A percentile compares a stretch with the other conserved stretches of the same genome.
These are phyloP conservation scores for Penicillium sp. DNA, from an alignment of 2,329 filamentous ascomycete genomes.

Conservation along the genomic window DNA sequence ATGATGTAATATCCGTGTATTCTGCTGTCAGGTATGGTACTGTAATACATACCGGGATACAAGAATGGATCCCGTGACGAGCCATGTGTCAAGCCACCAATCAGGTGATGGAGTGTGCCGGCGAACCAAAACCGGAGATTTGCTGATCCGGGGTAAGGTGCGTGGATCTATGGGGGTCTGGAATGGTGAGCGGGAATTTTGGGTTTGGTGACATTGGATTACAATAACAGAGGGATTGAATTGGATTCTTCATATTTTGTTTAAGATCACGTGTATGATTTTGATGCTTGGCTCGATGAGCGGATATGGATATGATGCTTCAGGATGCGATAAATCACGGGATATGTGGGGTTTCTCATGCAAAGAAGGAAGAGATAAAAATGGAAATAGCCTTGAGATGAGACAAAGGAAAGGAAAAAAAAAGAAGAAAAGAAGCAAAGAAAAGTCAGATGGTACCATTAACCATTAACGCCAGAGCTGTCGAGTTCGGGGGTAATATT, in stretches of 20 bases:
- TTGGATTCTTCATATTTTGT: not conserved
- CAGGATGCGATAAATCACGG: not conserved
- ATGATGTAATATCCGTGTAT: not conserved
- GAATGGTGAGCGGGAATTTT: not conserved
- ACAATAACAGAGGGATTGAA: not conserved
- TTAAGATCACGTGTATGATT: not conserved
- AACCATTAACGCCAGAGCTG: constrained; percentile 8
- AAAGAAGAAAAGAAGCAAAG: not conserved
- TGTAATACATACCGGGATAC: not conserved
- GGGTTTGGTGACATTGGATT: not conserved
- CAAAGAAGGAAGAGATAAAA: constrained; percentile 2
- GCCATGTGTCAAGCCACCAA: constrained; percentile 19
- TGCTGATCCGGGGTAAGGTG: constrained; percentile 24
- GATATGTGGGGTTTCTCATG: constrained; percentile 6
- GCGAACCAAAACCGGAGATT: constrained; percentile 17
- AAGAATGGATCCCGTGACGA: constrained; percentile 1
- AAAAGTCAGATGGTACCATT: constrained; percentile 1
- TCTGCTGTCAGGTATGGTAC: not conserved
- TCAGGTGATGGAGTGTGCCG: not conserved
- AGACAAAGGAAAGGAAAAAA: constrained; percentile 1
- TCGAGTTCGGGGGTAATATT: constrained; percentile 4
- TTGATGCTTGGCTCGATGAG: not conserved
- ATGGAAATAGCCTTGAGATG: not conserved
- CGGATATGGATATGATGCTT: not conserved
- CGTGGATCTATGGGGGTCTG: not conserved